Percentiles rank a stretch among this genome's conserved stretches.
phyloP scores from a whole-genome alignment of 768 basidiomycete species.

The Suillus subaureus region DNA sequence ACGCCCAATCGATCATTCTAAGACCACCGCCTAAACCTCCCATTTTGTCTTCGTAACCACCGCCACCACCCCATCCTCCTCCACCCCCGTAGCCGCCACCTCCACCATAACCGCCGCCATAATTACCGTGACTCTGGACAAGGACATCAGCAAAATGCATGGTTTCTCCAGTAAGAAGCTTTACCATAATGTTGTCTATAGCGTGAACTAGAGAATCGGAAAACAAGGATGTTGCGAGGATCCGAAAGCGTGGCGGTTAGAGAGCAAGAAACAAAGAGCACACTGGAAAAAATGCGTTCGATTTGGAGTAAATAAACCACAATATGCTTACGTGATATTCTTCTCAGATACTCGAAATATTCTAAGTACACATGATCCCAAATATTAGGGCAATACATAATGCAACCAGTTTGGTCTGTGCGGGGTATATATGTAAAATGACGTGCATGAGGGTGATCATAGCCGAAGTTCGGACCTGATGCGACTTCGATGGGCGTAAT shows the following conservation, averaged over 20 bases:
- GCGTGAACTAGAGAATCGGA: background rate
- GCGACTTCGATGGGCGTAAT: background rate
- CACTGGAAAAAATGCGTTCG: slow-evolving; percentile 21
- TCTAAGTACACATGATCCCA: background rate
- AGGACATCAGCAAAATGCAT: slow-evolving; percentile 8
- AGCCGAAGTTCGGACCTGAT: background rate
- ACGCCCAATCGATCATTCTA: slow-evolving; percentile 83
- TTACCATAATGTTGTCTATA: slow-evolving; percentile 11
- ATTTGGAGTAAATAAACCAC: slow-evolving; percentile 7
- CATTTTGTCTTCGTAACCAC: slow-evolving; percentile 65
- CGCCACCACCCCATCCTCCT: slow-evolving; percentile 38
- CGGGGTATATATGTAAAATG: slow-evolving; percentile 3
- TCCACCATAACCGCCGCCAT: slow-evolving; percentile 34
- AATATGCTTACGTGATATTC: slow-evolving; percentile 3
- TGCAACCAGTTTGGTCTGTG: slow-evolving; percentile 1
- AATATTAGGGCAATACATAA: slow-evolving; percentile 1
- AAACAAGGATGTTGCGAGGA: background rate
- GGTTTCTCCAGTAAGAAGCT: background rate
- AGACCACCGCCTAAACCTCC: slow-evolving; percentile 80
- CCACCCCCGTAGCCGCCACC: slow-evolving; percentile 34
- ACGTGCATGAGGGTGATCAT: slow-evolving; percentile 1
- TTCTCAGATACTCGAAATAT: too few relatives aligned
- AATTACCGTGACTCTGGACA: slow-evolving; percentile 34
- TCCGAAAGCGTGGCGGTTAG: slow-evolving; percentile 7
- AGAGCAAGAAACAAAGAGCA: slow-evolving; percentile 10